These are phyloP conservation scores for Ceratobasidium sp. DNA, from an alignment of 1,284 basidiomycete genomes.

Conservation along the genomic window DNA sequence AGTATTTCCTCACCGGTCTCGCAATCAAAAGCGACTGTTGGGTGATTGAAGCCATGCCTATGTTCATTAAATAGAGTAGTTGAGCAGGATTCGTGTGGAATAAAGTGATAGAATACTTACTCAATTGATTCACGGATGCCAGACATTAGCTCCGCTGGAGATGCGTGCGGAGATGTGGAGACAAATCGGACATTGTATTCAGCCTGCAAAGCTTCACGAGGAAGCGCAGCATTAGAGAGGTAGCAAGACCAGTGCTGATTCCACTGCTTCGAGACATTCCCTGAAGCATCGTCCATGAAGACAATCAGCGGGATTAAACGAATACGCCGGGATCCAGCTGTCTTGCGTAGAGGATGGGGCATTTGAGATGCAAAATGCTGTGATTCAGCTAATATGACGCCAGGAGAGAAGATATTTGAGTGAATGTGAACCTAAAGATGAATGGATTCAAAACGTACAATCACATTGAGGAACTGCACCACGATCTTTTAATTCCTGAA, in stretches of 20 bases:
- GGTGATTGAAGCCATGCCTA: conserved; percentile 17
- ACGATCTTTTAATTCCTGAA: no score
- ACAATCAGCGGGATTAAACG: conserved; percentile 37
- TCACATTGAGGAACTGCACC: no score
- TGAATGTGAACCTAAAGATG: no score
- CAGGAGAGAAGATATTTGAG: no score
- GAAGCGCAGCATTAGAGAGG: conserved; percentile 31
- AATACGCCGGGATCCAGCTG: conserved; percentile 18
- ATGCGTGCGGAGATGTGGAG: conserved; percentile 17
- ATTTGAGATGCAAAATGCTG: not conserved
- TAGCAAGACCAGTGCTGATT: conserved; percentile 36
- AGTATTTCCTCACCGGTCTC: conserved; percentile 47
- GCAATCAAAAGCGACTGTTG: conserved; percentile 50
- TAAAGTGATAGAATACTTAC: not conserved
- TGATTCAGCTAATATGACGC: not conserved
- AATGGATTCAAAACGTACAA: no score
- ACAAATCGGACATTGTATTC: conserved; percentile 39
- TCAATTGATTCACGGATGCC: conserved; percentile 6
- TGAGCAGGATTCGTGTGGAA: not conserved
- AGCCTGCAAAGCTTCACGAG: conserved; percentile 9
- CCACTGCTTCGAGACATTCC: conserved; percentile 38
- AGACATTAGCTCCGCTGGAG: conserved; percentile 34
- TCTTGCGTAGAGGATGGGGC: conserved; percentile 24
- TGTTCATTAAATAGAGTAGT: no score
- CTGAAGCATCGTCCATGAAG: conserved; percentile 41